A percentile compares a stretch with the other conserved stretches of the same genome.
Evolutionary conservation across 75 land plant species (phyloP).

Genomic region (Pinus tabuliformis): DNA sequence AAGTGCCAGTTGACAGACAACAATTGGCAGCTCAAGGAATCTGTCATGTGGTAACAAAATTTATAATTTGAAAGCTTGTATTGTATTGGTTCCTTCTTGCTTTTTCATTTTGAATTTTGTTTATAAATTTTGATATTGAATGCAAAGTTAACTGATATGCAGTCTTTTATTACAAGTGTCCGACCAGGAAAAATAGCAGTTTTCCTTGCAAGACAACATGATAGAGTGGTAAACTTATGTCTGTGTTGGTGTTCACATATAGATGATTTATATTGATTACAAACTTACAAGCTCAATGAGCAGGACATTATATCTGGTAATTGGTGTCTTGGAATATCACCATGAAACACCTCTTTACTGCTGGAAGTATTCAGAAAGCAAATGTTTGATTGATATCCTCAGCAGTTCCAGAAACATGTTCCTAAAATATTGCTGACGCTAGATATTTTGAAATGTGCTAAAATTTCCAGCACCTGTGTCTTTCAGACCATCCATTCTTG

Average conservation of each 20-base stretch:
- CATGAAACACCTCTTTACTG: background rate
- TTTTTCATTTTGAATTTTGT: background rate
- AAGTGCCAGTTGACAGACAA: slow-evolving; percentile 60
- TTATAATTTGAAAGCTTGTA: background rate
- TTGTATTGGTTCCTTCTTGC: background rate
- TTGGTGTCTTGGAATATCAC: background rate
- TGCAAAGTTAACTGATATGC: background rate
- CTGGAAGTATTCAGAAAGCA: too few species aligned
- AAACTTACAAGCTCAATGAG: background rate
- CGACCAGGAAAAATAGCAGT: background rate
- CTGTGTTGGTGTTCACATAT: background rate
- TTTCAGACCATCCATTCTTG: too few species aligned
- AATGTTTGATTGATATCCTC: too few species aligned
- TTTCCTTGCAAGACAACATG: background rate
- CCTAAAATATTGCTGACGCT: too few species aligned
- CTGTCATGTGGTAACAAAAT: slow-evolving; percentile 58
- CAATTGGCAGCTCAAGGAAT: slow-evolving; percentile 62
- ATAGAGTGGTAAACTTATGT: background rate
- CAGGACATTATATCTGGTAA: too few species aligned
- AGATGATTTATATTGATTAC: background rate
- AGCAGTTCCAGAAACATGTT: too few species aligned
- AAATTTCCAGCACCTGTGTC: too few species aligned
- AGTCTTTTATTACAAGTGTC: background rate
- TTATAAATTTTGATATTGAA: background rate
- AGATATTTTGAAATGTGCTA: too few species aligned